phyloP scores from a whole-genome alignment of 345 rosid species.

The Gossypium stocksii region DNA sequence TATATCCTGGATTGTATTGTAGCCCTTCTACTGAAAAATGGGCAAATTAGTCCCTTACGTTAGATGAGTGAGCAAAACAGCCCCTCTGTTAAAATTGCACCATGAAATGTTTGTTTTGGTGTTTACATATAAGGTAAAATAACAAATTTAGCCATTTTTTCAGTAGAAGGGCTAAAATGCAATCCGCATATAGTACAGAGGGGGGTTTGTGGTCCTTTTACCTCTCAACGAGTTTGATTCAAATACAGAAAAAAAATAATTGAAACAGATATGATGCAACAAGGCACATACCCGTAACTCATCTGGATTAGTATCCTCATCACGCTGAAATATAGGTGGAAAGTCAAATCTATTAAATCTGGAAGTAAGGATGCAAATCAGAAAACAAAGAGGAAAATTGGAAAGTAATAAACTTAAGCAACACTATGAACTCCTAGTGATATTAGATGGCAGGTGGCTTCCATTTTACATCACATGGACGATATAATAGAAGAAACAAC shows the following conservation, averaged over 20 bases:
- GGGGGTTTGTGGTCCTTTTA: too few relatives aligned
- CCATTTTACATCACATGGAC: slow-evolving; percentile 7
- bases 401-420: slow-evolving; percentile 9
- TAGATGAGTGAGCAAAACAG: too few relatives aligned
- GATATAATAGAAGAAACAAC: neutral
- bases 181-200: too few relatives aligned
- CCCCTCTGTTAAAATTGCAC: too few relatives aligned
- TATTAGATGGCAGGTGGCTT: slow-evolving; percentile 7
- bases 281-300: slow-evolving; percentile 60
- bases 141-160: too few relatives aligned
- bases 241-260: neutral
- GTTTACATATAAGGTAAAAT: too few relatives aligned
- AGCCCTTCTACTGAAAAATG: too few relatives aligned
- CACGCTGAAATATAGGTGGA: slow-evolving; percentile 85
- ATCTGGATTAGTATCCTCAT: slow-evolving; percentile 71
- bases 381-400: neutral
- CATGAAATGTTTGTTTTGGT: too few relatives aligned
- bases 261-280: neutral
- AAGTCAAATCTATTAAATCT: slow-evolving; percentile 89
- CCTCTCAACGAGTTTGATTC: neutral
- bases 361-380: slow-evolving; percentile 24
- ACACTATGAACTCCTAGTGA: slow-evolving; percentile 11
- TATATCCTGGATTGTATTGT: too few relatives aligned
- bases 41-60: too few relatives aligned
- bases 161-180: too few relatives aligned